These are phyloP conservation scores for Ogataea degrootiae DNA, from an alignment of 805 yeast genomes.

Conservation along the genomic window DNA sequence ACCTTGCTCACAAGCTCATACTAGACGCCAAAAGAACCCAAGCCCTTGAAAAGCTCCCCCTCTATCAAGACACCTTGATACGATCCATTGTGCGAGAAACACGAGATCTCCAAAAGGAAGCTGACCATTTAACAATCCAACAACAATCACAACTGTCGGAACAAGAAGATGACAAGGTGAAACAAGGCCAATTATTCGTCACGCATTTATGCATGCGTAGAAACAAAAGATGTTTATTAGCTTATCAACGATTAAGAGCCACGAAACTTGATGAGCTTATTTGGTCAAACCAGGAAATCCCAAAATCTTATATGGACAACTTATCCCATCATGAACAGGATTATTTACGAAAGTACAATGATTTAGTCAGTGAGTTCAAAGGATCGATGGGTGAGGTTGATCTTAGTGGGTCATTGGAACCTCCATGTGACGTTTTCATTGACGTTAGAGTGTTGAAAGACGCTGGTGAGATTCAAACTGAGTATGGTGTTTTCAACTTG, in stretches of 20 bases:
- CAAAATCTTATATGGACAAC: conserved; percentile 38
- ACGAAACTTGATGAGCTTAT: conserved; percentile 58
- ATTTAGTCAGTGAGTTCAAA: conserved; percentile 68
- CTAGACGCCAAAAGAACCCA: conserved; percentile 79
- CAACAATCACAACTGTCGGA: conserved; percentile 20
- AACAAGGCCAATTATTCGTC: conserved; percentile 63
- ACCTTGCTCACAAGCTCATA: conserved; percentile 74
- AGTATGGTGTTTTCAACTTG: conserved; percentile 90
- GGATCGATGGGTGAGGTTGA: conserved; percentile 80
- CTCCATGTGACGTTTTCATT: conserved; percentile 87
- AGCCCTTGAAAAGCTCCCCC: conserved; percentile 59
- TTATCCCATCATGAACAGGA: conserved; percentile 77
- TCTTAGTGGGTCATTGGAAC: conserved; percentile 80
- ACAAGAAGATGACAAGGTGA: conserved; percentile 33
- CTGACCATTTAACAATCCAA: conserved; percentile 38
- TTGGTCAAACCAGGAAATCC: conserved; percentile 65
- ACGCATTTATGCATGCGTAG: conserved; percentile 75
- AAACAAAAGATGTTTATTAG: conserved; percentile 84
- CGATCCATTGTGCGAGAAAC: conserved; percentile 69
- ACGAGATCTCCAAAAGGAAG: conserved; percentile 53
- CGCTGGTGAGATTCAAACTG: conserved; percentile 97
- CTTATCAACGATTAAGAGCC: conserved; percentile 73
- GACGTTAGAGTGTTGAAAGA: conserved; percentile 91
- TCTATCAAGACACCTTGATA: conserved; percentile 68
- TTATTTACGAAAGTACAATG: conserved; percentile 66